Base-by-base conservation (phyloP, 2,329 filamentous ascomycete species). In the Ceratocystis variospora region DNA sequence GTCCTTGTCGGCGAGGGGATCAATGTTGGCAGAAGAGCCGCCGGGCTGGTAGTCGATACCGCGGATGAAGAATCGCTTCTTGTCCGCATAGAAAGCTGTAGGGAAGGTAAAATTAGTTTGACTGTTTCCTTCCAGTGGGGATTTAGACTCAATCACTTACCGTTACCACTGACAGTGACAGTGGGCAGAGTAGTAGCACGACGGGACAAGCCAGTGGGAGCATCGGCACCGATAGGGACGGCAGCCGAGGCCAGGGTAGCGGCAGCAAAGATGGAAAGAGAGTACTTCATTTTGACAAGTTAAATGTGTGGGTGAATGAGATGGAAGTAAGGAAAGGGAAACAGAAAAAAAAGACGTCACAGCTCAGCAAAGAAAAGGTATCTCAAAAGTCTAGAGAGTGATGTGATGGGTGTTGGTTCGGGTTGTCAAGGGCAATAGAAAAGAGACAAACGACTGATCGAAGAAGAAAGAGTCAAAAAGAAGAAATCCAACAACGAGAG, bases 1-100 rank as follows among this genome's bases (percentile, higher is more conserved):
- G 2, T 76, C 76, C 28, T 79, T 73, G 72, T 95, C 86, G 69
- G 89, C 86, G 64, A 96, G 86, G 68, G 91, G 90, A 73, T 96
- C 91, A n/a, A 71, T 64, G 70, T 79, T 78, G 68, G 75, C 75
- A 2, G 81, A 79, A 33, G 81, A 80, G 69, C 82, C 83, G 68
- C 82, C 83, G n/a, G 83, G 83, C 73, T 85, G 82, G 75, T 85
- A 85, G 75, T 84, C 83, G 61, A 85, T 79, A 69, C 83, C 83
- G 33, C 82, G 81, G 67, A 85, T 71, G 71, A 83, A 84, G 77
- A 85, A 85, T 68, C 83, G 80, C 6, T 77, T 73, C 66, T 76
- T 75, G 69, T 77, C 80, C 53, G 77, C 70, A 76, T 78, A 85
- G 77, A 85, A 84, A 63, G 83, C 82, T 84, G 66, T 12, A 50